Base-by-base conservation (phyloP, 1,284 basidiomycete species). In the Heterobasidion irregulare region DNA sequence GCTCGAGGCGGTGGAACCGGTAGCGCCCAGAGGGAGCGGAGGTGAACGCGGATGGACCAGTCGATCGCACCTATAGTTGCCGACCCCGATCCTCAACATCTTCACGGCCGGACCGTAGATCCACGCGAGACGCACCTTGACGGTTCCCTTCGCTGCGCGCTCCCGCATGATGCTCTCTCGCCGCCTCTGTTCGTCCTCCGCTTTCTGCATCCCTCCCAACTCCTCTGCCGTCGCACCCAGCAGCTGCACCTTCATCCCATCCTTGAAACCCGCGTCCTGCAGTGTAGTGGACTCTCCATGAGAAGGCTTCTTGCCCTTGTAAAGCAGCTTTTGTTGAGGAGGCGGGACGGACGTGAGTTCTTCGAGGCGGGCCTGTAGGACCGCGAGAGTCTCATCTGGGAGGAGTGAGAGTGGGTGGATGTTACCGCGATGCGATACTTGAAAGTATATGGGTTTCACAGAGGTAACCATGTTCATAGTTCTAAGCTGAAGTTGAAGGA, bases 261-360 rank as follows among this genome's bases (percentile, higher is more conserved):
- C 70, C 61, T 77, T 82, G 41, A 89, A 62, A 12, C 86, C 86
- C 1, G 76, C 77, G 49, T 79, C 70, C 0, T 62, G 52, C 3
- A 89, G 60, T 0, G 79, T 78, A 8, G 66, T 69, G 33, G 70
- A 67, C 5, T 65, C 62, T 0, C 61, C 50, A 0, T 64, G 59
- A 26, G 67, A 65, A 0, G 68, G 54, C 47, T 79, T 84, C 73
- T 83, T 87, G 35, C 86, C 86, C 66, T 83, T 86, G 70, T 78
- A 85, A 2, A 89, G 66, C 43, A 89, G 72, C 64, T 89, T 90
- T 71, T 90, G 86, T 50, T 82, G 70, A 5, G 72, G 65, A 6
- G 79, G 73, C 0, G 85, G 84, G 8, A 89, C 81, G 18, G 74
- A 72, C 0, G 85, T 89, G 38, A 86, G 73, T 58, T 82, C 77